These are phyloP conservation scores for Solanum pimpinellifolium DNA, from an alignment of 257 asterid species.

Conservation along the genomic window DNA sequence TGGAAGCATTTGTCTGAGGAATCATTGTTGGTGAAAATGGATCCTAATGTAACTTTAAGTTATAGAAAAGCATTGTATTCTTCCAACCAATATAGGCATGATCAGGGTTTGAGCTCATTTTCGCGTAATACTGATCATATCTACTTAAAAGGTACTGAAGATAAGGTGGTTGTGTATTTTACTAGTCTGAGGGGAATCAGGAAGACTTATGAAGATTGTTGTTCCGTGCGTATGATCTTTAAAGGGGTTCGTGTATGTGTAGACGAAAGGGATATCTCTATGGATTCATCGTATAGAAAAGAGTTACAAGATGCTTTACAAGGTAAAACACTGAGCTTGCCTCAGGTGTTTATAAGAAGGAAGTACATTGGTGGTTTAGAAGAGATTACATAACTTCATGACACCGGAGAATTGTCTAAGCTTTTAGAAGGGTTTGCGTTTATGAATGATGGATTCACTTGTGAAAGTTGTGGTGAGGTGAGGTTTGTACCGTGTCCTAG, in stretches of 20 bases:
- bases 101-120: conserved; percentile 3
- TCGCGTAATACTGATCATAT: conserved; percentile 3
- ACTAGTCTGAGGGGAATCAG: conserved; percentile 85
- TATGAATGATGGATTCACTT: conserved; percentile 29
- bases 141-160: neutral
- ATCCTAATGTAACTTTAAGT: conserved; percentile 23
- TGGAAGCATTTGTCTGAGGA: conserved; percentile 45
- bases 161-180: conserved; percentile 42
- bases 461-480: conserved; percentile 82
- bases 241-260: conserved; percentile 53
- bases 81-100: conserved; percentile 25
- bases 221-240: conserved; percentile 56
- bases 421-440: conserved; percentile 54
- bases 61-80: conserved; percentile 17
- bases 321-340: conserved; percentile 45
- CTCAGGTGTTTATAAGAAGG: conserved; percentile 66
- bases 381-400: conserved; percentile 70
- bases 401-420: conserved; percentile 52
- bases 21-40: conserved; percentile 27
- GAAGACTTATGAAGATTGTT: conserved; percentile 80
- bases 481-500: conserved; percentile 71
- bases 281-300: conserved; percentile 65
- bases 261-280: conserved; percentile 85
- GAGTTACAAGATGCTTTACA: conserved; percentile 60
- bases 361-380: conserved; percentile 66